A percentile compares a stretch with the other conserved stretches of the same genome.
Conservation (phyloP, 768 basidiomycete species). For the Lactarius sp. region DNA sequence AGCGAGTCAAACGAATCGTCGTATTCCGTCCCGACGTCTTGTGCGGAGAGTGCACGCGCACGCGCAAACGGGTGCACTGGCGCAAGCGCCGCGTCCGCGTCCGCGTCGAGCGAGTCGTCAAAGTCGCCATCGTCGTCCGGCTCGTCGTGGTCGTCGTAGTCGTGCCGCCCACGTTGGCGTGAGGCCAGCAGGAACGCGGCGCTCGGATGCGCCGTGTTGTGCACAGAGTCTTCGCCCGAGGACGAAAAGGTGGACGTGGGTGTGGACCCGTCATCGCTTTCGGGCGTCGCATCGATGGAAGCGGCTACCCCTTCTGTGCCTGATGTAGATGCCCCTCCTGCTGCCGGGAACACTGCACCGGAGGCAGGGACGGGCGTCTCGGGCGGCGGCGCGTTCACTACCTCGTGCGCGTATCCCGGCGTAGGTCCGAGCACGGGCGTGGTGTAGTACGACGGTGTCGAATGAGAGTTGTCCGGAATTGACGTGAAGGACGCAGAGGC, state of each 20-base stretch:
- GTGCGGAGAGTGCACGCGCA: constrained; percentile 29
- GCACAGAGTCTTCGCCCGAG: constrained; percentile 47
- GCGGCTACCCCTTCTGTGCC: neutral
- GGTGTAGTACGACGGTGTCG: constrained; percentile 18
- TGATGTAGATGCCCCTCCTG: neutral
- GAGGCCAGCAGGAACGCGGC: constrained; percentile 66
- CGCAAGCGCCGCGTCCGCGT: constrained; percentile 41
- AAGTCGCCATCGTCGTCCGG: constrained; percentile 26
- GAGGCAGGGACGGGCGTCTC: constrained; percentile 28
- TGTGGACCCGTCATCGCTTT: constrained; percentile 34
- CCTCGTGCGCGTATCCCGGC: constrained; percentile 27
- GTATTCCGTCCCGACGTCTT: constrained; percentile 18
- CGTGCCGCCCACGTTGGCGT: constrained; percentile 27
- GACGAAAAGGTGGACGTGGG: constrained; percentile 53
- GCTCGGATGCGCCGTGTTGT: constrained; percentile 59
- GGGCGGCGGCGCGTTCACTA: constrained; percentile 20
- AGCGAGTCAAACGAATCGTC: constrained; percentile 45
- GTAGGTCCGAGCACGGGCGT: neutral
- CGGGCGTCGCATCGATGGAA: constrained; percentile 10
- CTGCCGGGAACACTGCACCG: constrained; percentile 25
- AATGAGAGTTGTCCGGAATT: neutral
- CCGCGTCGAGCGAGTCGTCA: constrained; percentile 39
- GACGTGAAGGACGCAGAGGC: constrained; percentile 2
- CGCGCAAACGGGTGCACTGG: constrained; percentile 61
- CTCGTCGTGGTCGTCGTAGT: constrained; percentile 14